A percentile compares a stretch with the other conserved stretches of the same genome.
phyloP scores from a whole-genome alignment of 1,284 basidiomycete species.

The Cryptococcus hybrid region DNA sequence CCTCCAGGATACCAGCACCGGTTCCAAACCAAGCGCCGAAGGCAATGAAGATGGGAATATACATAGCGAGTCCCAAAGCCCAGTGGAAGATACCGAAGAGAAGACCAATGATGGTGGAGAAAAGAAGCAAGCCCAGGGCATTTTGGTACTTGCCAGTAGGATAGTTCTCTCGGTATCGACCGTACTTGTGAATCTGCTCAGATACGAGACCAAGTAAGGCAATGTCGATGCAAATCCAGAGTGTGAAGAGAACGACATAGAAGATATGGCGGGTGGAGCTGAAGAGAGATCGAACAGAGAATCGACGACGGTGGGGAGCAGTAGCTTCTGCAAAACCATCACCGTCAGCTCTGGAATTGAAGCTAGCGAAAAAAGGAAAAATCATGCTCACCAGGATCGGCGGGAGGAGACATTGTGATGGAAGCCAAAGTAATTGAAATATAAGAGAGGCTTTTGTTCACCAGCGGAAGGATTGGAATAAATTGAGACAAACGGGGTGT shows the following conservation, averaged over 20 bases:
- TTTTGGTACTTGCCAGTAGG: slow-evolving; percentile 30
- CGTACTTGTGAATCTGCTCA: slow-evolving; percentile 38
- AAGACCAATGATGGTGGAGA: slow-evolving; percentile 31
- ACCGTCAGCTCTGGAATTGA: too few species aligned
- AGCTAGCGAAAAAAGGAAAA: too few species aligned
- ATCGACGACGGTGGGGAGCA: not conserved
- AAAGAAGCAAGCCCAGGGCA: slow-evolving; percentile 37
- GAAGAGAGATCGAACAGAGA: slow-evolving; percentile 5
- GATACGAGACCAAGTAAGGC: slow-evolving; percentile 42
- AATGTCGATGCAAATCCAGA: slow-evolving; percentile 57
- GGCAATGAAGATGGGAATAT: slow-evolving; percentile 33
- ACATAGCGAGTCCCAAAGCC: slow-evolving; percentile 21
- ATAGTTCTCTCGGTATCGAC: slow-evolving; percentile 19
- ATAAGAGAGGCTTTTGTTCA: not conserved
- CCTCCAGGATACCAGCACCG: slow-evolving; percentile 37
- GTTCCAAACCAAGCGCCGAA: slow-evolving; percentile 27
- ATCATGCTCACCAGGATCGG: not conserved
- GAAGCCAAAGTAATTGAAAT: not conserved
- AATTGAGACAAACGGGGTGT: too few species aligned
- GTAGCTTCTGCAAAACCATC: not conserved
- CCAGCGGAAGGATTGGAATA: not conserved
- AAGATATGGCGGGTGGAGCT: slow-evolving; percentile 9
- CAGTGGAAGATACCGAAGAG: slow-evolving; percentile 38
- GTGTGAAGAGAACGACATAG: slow-evolving; percentile 57
- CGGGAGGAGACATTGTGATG: not conserved